Conservation (phyloP, 352 stramenopile species). For the Pythium guiyangense region DNA sequence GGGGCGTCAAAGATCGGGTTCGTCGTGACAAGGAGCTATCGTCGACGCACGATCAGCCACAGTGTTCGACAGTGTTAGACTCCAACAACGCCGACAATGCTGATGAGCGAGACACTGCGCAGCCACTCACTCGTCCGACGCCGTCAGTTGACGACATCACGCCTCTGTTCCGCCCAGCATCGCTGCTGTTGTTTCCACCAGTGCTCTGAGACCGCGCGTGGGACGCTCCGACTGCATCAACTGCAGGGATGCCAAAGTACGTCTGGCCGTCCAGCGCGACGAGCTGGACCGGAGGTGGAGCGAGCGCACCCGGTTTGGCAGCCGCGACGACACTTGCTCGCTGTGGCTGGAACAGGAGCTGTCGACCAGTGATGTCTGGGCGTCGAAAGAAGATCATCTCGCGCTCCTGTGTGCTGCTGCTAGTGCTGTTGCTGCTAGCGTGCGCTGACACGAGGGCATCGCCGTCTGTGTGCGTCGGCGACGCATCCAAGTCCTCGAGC, state of each 20-base stretch:
- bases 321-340: slow-evolving; percentile 1
- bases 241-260: slow-evolving; percentile 32
- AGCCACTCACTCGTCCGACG: slow-evolving; percentile 16
- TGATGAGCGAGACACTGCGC: background rate
- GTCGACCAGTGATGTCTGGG: slow-evolving; percentile 35
- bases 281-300: slow-evolving; percentile 36
- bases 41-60: background rate
- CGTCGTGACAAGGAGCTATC: slow-evolving; percentile 44
- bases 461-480: slow-evolving; percentile 6
- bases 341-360: slow-evolving; percentile 15
- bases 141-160: slow-evolving; percentile 4
- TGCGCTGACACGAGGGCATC: background rate
- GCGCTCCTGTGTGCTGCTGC: slow-evolving; percentile 9
- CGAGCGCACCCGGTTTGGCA: background rate
- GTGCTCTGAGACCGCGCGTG: background rate
- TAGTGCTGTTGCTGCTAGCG: background rate
- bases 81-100: no score
- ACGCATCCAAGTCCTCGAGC: slow-evolving; percentile 18
- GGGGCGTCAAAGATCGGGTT: slow-evolving; percentile 23
- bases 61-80: background rate
- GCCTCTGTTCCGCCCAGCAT: background rate
- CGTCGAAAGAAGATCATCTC: slow-evolving; percentile 44
- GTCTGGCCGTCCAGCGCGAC: slow-evolving; percentile 36
- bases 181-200: background rate
- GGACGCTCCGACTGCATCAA: background rate